These are phyloP conservation scores for Phoma sp. DNA, from an alignment of 2,329 filamentous ascomycete genomes.

Conservation along the genomic window DNA sequence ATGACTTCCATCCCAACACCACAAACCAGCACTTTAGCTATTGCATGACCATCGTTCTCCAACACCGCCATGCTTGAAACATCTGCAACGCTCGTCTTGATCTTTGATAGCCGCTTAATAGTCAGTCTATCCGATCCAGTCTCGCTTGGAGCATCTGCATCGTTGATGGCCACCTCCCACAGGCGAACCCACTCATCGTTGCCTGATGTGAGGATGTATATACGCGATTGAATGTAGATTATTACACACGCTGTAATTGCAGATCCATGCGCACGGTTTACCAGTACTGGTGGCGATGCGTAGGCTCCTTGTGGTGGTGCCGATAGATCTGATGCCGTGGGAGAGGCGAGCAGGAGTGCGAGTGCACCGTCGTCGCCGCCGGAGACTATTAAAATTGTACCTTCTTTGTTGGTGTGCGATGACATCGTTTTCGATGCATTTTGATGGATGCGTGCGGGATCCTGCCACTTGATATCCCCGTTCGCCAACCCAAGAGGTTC, in stretches of 20 bases:
- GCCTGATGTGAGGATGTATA: constrained; percentile 48
- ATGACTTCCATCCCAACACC: constrained; percentile 48
- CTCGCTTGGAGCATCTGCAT: not conserved
- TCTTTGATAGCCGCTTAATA: constrained; percentile 41
- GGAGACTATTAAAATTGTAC: constrained; percentile 67
- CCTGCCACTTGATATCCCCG: constrained; percentile 36
- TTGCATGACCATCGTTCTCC: constrained; percentile 2
- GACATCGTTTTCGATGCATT: constrained; percentile 74
- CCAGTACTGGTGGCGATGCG: constrained; percentile 43
- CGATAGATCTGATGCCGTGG: not conserved
- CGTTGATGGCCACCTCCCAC: constrained; percentile 49
- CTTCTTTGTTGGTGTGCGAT: constrained; percentile 37
- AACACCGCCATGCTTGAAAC: constrained; percentile 59
- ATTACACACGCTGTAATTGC: constrained; percentile 68
- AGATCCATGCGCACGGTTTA: constrained; percentile 72
- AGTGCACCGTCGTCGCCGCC: constrained; percentile 91
- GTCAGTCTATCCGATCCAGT: constrained; percentile 26
- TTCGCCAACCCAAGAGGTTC: constrained; percentile 13
- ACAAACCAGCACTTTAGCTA: constrained; percentile 36
- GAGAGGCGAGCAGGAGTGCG: constrained; percentile 52
- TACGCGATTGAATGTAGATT: constrained; percentile 24
- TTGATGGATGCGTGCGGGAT: constrained; percentile 68
- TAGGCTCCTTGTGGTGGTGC: constrained; percentile 28
- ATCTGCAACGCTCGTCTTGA: constrained; percentile 62
- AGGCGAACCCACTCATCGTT: constrained; percentile 59